phyloP scores from a whole-genome alignment of 805 yeast genomes.

The Metschnikowia koreensis region DNA sequence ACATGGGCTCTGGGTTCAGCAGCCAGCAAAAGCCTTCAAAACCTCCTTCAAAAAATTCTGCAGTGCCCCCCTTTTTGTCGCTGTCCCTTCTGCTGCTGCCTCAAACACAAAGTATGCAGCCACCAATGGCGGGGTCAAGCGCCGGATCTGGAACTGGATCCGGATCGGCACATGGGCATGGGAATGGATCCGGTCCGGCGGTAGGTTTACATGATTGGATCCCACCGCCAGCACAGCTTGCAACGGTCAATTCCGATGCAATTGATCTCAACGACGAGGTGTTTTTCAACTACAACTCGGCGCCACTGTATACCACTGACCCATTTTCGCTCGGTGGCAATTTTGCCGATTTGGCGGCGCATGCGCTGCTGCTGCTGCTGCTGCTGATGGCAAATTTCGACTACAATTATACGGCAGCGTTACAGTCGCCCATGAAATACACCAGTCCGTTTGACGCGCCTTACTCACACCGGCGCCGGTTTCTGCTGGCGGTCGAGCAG shows the following conservation, averaged over 20 bases:
- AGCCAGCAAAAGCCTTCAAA: not conserved
- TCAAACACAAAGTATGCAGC: not conserved
- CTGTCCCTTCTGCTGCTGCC: not conserved
- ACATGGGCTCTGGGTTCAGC: not conserved
- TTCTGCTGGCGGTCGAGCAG: slow-evolving; percentile 23
- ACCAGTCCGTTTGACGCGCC: slow-evolving; percentile 3
- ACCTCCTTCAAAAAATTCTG: not conserved
- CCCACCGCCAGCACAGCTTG: slow-evolving; percentile 20
- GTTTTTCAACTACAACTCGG: slow-evolving; percentile 19
- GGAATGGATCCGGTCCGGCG: not conserved
- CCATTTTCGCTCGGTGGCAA: slow-evolving; percentile 1
- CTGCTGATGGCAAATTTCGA: slow-evolving; percentile 11
- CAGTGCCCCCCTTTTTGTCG: not conserved
- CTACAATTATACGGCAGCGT: not conserved
- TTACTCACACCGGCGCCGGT: slow-evolving; percentile 15
- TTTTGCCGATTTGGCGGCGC: slow-evolving; percentile 1
- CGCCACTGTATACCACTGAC: slow-evolving; percentile 6
- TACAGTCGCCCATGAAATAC: slow-evolving; percentile 9
- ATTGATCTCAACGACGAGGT: slow-evolving; percentile 27
- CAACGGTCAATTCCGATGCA: slow-evolving; percentile 18
- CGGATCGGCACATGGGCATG: not conserved
- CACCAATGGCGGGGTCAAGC: not conserved
- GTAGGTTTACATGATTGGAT: slow-evolving; percentile 7
- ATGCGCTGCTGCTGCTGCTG: slow-evolving; percentile 16
- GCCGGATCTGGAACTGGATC: not conserved